Evolutionary conservation across 192 early-diverging fungal genomes (phyloP).

Genomic region (Thamnidium elegans): DNA sequence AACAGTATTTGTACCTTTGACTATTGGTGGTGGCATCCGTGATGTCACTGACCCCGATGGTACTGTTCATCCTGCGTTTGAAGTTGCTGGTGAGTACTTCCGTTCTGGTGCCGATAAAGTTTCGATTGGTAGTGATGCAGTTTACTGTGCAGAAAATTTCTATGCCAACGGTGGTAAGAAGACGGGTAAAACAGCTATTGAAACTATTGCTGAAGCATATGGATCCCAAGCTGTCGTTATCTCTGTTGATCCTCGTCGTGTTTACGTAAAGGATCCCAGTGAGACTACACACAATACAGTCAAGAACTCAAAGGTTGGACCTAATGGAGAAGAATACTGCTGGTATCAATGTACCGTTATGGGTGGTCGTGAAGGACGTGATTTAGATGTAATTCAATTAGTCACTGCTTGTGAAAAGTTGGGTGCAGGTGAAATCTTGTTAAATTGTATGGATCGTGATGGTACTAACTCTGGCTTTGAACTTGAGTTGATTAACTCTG

Average conservation of each 20-base stretch:
- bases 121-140: slow-evolving; percentile 99
- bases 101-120: slow-evolving; percentile 99
- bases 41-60: slow-evolving; percentile 88
- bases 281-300: slow-evolving; percentile 79
- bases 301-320: slow-evolving; percentile 68
- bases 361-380: slow-evolving; percentile 93
- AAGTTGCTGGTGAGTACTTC: slow-evolving; percentile 99
- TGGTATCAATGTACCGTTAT: slow-evolving; percentile 99
- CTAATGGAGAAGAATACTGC: slow-evolving; percentile 90
- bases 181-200: slow-evolving; percentile 84
- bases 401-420: slow-evolving; percentile 83
- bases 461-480: slow-evolving; percentile 98
- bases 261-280: slow-evolving; percentile 80
- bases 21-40: slow-evolving; percentile 98
- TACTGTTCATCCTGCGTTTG: slow-evolving; percentile 73
- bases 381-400: slow-evolving; percentile 91
- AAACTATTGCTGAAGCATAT: slow-evolving; percentile 91
- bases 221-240: slow-evolving; percentile 98
- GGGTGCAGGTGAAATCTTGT: slow-evolving; percentile 95
- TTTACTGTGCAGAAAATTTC: slow-evolving; percentile 91
- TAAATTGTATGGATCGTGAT: slow-evolving; percentile 99
- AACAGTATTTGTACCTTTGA: slow-evolving; percentile 97
- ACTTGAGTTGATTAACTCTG: slow-evolving; percentile 74
- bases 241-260: slow-evolving; percentile 93
- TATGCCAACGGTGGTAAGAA: slow-evolving; percentile 48